These are phyloP conservation scores for Phialocephala subalpina DNA, from an alignment of 2,329 filamentous ascomycete genomes.

Conservation along the genomic window DNA sequence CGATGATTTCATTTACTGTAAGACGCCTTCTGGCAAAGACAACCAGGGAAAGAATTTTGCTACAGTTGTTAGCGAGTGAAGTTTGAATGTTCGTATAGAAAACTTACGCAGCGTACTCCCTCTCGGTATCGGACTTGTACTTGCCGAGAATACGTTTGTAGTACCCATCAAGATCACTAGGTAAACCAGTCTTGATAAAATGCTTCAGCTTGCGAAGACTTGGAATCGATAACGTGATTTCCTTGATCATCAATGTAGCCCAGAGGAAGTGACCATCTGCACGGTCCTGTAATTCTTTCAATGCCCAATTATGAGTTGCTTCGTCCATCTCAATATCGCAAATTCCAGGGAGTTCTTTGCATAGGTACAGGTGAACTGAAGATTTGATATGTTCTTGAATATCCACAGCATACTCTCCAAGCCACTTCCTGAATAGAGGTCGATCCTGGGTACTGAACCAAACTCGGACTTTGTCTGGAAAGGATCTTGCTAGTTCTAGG, in stretches of 20 bases:
- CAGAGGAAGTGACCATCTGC: background rate
- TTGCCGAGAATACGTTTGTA: background rate
- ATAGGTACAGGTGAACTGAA: background rate
- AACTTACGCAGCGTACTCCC: constrained; percentile 2
- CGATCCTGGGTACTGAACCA: background rate
- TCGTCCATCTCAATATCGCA: background rate
- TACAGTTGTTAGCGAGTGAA: background rate
- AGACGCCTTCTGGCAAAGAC: constrained; percentile 1
- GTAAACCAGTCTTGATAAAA: constrained; percentile 4
- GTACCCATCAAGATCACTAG: background rate
- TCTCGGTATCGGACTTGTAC: background rate
- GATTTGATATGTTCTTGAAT: constrained; percentile 1
- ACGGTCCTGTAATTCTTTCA: background rate
- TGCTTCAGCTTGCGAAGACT: constrained; percentile 1
- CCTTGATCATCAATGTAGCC: background rate
- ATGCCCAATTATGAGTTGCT: background rate
- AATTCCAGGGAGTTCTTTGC: background rate
- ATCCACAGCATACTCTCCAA: background rate
- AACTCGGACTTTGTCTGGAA: background rate
- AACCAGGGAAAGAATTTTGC: constrained; percentile 1
- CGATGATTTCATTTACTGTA: background rate
- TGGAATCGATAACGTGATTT: background rate
- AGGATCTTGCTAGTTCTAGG: background rate
- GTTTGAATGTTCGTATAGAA: background rate
- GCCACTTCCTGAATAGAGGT: background rate